These are phyloP conservation scores for Aureobasidium sp. DNA, from an alignment of 2,329 filamentous ascomycete genomes.

Conservation along the genomic window DNA sequence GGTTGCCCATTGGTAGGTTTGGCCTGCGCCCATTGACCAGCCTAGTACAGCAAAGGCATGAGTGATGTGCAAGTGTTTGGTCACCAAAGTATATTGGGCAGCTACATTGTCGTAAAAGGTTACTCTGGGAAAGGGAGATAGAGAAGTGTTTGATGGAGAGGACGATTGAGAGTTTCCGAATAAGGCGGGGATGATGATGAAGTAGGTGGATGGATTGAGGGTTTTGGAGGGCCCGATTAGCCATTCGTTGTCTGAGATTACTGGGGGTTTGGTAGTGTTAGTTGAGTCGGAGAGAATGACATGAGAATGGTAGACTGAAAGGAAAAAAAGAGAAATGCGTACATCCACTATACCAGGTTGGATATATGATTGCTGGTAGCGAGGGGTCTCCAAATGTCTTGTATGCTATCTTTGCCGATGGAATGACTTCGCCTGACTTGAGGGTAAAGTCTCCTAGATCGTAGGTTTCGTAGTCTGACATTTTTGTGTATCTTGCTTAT, in stretches of 20 bases:
- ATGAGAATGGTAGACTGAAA: not conserved
- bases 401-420: slow-evolving; percentile 64
- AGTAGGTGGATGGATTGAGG: slow-evolving; percentile 58
- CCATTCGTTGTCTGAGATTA: slow-evolving; percentile 68
- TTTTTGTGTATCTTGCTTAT: not conserved
- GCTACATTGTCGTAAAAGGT: slow-evolving; percentile 63
- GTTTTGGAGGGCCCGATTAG: slow-evolving; percentile 60
- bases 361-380: slow-evolving; percentile 64
- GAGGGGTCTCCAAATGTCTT: slow-evolving; percentile 63
- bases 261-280: slow-evolving; percentile 25
- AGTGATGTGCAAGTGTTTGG: slow-evolving; percentile 52
- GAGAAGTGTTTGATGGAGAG: slow-evolving; percentile 55
- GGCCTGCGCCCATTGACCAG: slow-evolving; percentile 65
- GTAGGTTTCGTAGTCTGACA: slow-evolving; percentile 42
- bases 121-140: slow-evolving; percentile 54
- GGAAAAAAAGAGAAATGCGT: slow-evolving; percentile 22
- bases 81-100: slow-evolving; percentile 61
- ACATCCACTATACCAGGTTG: slow-evolving; percentile 66
- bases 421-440: slow-evolving; percentile 55
- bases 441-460: slow-evolving; percentile 43
- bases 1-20: slow-evolving; percentile 39
- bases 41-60: slow-evolving; percentile 58
- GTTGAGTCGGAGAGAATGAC: not conserved
- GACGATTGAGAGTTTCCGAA: slow-evolving; percentile 64
- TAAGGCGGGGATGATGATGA: slow-evolving; percentile 61